Percentiles rank a stretch among this genome's conserved stretches.
These are phyloP conservation scores for Pontederia crassipes DNA, from an alignment of 176 grass and related monocot genomes.

Conservation along the genomic window DNA sequence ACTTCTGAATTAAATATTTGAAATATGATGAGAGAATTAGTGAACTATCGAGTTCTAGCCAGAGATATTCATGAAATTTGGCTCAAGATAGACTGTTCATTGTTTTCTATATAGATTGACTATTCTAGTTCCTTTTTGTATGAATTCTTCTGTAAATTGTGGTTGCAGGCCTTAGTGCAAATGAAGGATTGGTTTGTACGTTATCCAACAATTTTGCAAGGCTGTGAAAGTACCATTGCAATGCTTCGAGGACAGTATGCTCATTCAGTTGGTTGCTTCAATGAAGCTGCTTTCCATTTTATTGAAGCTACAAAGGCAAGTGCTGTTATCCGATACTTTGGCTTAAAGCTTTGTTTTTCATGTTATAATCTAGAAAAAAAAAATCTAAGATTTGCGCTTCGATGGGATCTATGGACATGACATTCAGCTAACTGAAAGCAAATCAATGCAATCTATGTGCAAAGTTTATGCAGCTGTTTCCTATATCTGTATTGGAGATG, in stretches of 20 bases:
- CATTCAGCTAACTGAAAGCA: slow-evolving; percentile 77
- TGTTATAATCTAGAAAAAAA: slow-evolving; percentile 4
- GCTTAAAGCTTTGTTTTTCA: slow-evolving; percentile 7
- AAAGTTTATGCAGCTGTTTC: slow-evolving; percentile 94
- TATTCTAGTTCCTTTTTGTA: background rate
- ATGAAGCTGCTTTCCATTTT: slow-evolving; percentile 83
- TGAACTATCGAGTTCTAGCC: too few relatives aligned
- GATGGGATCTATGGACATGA: background rate
- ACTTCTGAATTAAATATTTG: too few relatives aligned
- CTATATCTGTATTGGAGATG: slow-evolving; percentile 77
- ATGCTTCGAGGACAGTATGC: slow-evolving; percentile 92
- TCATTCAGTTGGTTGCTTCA: slow-evolving; percentile 91
- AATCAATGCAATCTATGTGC: slow-evolving; percentile 93
- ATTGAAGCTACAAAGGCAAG: slow-evolving; percentile 68
- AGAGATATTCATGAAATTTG: too few relatives aligned
- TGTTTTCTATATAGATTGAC: too few relatives aligned
- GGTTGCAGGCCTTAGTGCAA: slow-evolving; percentile 55
- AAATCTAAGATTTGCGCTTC: background rate
- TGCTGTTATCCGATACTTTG: background rate
- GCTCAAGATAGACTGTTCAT: too few relatives aligned
- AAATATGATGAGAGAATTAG: too few relatives aligned
- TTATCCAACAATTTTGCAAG: slow-evolving; percentile 79
- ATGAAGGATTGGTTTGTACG: slow-evolving; percentile 82
- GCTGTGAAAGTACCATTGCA: slow-evolving; percentile 76
- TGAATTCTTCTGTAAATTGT: slow-evolving; percentile 16